phyloP scores from a whole-genome alignment of 495 filamentous ascomycete genomes.

The Aspergillus cristatus region DNA sequence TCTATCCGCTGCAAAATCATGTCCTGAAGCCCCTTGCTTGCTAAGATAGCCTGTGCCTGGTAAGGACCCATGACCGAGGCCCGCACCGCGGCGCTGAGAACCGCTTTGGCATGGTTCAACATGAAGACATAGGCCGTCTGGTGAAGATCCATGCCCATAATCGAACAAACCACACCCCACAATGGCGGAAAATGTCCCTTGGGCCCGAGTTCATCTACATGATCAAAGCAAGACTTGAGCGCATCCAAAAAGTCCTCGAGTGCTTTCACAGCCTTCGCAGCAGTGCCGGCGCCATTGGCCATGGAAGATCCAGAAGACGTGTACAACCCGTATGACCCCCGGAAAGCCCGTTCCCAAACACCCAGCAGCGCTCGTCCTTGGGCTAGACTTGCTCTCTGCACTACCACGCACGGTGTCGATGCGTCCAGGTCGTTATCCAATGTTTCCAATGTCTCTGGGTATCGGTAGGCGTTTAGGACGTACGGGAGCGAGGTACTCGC shows the following conservation, averaged over 20 bases:
- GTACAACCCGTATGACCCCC: constrained; percentile 19
- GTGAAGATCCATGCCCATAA: constrained; percentile 50
- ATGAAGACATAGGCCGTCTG: constrained; percentile 78
- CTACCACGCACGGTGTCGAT: constrained; percentile 76
- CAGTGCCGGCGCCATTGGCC: constrained; percentile 4
- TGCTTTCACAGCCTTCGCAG: constrained; percentile 17
- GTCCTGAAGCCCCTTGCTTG: constrained; percentile 50
- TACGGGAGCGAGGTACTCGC: constrained; percentile 78
- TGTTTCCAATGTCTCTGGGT: constrained; percentile 44
- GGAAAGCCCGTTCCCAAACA: constrained; percentile 80
- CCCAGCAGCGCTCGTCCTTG: constrained; percentile 79
- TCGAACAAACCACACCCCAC: constrained; percentile 62
- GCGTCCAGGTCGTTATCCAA: constrained; percentile 87
- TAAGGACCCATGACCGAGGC: constrained; percentile 89
- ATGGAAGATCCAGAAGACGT: neutral
- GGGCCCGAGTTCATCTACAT: constrained; percentile 22
- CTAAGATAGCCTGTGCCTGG: constrained; percentile 77
- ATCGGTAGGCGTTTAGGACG: constrained; percentile 62
- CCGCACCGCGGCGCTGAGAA: constrained; percentile 81
- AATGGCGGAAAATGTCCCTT: constrained; percentile 70
- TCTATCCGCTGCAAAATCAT: constrained; percentile 53
- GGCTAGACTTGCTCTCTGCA: constrained; percentile 68
- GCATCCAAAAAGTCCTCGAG: constrained; percentile 31
- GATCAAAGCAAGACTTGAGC: constrained; percentile 24
- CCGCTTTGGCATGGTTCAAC: constrained; percentile 77